Evolutionary conservation across 306 rosid species (phyloP).

Genomic region (Vigna angularis): DNA sequence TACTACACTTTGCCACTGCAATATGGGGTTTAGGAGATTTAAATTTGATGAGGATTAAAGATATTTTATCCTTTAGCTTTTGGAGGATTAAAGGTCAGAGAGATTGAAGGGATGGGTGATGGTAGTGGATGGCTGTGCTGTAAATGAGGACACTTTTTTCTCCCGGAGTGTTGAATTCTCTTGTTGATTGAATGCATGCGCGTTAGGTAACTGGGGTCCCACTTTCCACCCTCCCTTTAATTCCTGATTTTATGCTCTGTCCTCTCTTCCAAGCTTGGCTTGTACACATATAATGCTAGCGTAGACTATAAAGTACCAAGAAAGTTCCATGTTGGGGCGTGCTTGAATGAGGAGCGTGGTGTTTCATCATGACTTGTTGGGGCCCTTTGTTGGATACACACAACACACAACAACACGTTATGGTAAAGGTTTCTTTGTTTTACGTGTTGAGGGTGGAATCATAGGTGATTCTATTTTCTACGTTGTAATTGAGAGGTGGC

Average conservation of each 20-base stretch:
- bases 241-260: conserved; percentile 59
- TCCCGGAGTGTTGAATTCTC: conserved; percentile 54
- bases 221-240: conserved; percentile 58
- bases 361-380: conserved; percentile 60
- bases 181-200: conserved; percentile 81
- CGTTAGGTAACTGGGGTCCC: conserved; percentile 76
- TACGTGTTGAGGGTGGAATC: conserved; percentile 51
- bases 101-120: conserved; percentile 63
- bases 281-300: conserved; percentile 54
- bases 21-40: conserved; percentile 31
- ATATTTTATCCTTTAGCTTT: conserved; percentile 56
- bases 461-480: conserved; percentile 49
- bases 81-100: conserved; percentile 53
- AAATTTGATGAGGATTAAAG: conserved; percentile 56
- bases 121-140: conserved; percentile 78
- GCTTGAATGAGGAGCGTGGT: conserved; percentile 56
- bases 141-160: conserved; percentile 63
- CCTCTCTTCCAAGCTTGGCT: conserved; percentile 54
- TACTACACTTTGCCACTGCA: conserved; percentile 33
- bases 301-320: conserved; percentile 55
- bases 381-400: conserved; percentile 47
- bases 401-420: conserved; percentile 39
- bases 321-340: conserved; percentile 60
- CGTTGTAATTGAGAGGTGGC: conserved; percentile 49
- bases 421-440: conserved; percentile 68